Base-by-base conservation (phyloP, 2,329 filamentous ascomycete species). In the Scopulariopsis brevicaulis region DNA sequence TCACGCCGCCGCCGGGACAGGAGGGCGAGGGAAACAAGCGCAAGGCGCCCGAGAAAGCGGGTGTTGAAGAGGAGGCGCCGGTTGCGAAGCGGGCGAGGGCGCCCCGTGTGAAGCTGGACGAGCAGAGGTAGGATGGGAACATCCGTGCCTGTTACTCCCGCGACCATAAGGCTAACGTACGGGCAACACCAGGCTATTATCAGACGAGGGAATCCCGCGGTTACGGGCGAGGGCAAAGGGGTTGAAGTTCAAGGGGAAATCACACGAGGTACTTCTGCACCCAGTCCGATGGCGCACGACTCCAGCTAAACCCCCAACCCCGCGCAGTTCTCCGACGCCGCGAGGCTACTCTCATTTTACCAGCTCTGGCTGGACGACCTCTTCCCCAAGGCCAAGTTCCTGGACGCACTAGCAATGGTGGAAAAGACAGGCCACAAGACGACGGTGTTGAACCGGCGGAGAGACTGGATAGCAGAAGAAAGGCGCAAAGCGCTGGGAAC, bases 351-450 rank as follows among this genome's bases (percentile, higher is more conserved):
- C 54, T 90, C 89, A 25, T 89, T 95, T 68, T 99, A 97, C 68
- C 94, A 97, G 69, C 73, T 96, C 58, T 99, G 94, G 94, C 86
- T 99, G 1, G 93, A 99, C 71, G 91, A 96, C 67, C 77, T 99
- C 14, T 99, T 92, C 67, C 94, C 94, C 14, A 91, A 95, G 67
- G 94, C 93, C 5, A 93, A 91, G 66, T 99, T 99, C 66, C 81
- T 89, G 54, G 94, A 99, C 66, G 94, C 89, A 2, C 76, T 97
- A 7, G 75, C 80, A 46, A 96, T 97, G 76, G 89, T 97, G 2
- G 94, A 99, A 70, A 96, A 96, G 72, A 78, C 90, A 0, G 94
- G 94, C 1, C 94, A 96, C 71, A 90, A 87, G 65, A 92, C 89
- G 68, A 77, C 79, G 15, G 80, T 97, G 68, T 82, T 89, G 62